These are phyloP conservation scores for Kentomonas sorsogonicus DNA, from an alignment of 208 protist genomes.

Conservation along the genomic window DNA sequence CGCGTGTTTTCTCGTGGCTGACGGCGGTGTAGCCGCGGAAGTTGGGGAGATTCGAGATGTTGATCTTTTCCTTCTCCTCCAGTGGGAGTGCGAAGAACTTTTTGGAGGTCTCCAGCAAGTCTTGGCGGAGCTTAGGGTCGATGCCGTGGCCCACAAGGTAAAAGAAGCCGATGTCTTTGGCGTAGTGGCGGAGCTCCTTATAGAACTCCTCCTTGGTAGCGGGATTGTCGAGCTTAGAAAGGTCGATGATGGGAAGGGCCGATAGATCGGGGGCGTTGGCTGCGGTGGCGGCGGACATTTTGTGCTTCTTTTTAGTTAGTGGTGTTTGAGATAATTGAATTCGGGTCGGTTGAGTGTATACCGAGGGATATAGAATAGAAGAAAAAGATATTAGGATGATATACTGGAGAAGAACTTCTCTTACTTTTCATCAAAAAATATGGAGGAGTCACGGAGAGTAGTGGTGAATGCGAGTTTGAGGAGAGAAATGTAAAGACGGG, in stretches of 20 bases:
- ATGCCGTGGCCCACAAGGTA: slow-evolving; percentile 10
- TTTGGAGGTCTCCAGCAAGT: not conserved
- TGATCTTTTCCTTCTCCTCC: slow-evolving; percentile 4
- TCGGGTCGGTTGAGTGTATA: no score
- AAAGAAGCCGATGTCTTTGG: slow-evolving; percentile 3
- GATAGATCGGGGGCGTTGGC: slow-evolving; percentile 3
- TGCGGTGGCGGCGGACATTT: no score
- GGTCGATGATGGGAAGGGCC: slow-evolving; percentile 10
- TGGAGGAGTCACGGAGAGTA: no score
- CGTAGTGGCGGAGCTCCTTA: not conserved
- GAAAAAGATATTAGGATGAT: no score
- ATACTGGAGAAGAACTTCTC: no score
- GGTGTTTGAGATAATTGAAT: no score
- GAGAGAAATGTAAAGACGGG: no score
- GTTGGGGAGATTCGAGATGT: not conserved
- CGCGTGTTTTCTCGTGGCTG: not conserved
- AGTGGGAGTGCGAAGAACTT: slow-evolving; percentile 5
- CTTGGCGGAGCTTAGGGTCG: not conserved
- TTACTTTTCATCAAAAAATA: no score
- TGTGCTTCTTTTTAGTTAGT: no score
- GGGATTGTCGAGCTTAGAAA: slow-evolving; percentile 4
- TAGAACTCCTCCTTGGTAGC: slow-evolving; percentile 2
- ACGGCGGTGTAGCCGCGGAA: slow-evolving; percentile 3
- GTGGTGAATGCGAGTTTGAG: no score
- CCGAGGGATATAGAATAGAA: no score